Percentiles rank a stretch among this genome's conserved stretches.
Conservation (phyloP, 805 yeast species). For the Wickerhamiella cacticola region DNA sequence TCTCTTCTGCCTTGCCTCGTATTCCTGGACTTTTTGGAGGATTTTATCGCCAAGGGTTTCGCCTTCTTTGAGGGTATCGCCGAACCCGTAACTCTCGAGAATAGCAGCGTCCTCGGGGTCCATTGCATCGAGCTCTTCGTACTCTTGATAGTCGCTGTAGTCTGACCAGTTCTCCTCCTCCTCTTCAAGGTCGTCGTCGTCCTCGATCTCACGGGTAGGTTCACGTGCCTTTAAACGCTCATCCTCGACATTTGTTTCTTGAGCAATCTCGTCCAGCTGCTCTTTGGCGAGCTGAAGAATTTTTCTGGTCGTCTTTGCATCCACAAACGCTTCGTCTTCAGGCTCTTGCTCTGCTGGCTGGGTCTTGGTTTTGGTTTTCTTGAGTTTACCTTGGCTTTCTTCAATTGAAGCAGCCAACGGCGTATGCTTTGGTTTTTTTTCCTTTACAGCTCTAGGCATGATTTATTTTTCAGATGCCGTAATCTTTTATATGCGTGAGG, state of each 20-base stretch:
- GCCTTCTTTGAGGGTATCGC: constrained; percentile 11
- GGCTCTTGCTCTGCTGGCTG: constrained; percentile 28
- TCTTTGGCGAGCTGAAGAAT: constrained; percentile 81
- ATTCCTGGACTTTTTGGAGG: constrained; percentile 72
- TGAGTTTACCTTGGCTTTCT: constrained; percentile 60
- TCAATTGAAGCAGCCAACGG: constrained; percentile 46
- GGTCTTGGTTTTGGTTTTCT: constrained; percentile 29
- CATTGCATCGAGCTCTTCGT: constrained; percentile 47
- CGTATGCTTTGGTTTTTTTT: constrained; percentile 26
- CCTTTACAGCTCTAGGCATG: constrained; percentile 21
- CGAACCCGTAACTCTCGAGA: constrained; percentile 52
- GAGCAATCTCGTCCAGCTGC: constrained; percentile 83
- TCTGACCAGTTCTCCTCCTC: constrained; percentile 39
- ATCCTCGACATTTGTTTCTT: constrained; percentile 35
- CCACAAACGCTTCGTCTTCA: constrained; percentile 56
- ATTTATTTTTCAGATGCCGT: not conserved
- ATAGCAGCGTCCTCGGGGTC: constrained; percentile 75
- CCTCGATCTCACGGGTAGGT: constrained; percentile 31
- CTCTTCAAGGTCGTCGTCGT: constrained; percentile 44
- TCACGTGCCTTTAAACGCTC: constrained; percentile 24
- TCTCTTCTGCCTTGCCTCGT: constrained; percentile 28
- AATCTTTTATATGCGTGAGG: constrained; percentile 5
- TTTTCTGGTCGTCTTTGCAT: constrained; percentile 70
- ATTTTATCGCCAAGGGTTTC: constrained; percentile 72
- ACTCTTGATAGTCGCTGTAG: constrained; percentile 35